Evolutionary conservation across 805 yeast genomes (phyloP), one percentile per base, ranked within the genome.

Genomic region (Dipodascopsis uninucleata): DNA sequence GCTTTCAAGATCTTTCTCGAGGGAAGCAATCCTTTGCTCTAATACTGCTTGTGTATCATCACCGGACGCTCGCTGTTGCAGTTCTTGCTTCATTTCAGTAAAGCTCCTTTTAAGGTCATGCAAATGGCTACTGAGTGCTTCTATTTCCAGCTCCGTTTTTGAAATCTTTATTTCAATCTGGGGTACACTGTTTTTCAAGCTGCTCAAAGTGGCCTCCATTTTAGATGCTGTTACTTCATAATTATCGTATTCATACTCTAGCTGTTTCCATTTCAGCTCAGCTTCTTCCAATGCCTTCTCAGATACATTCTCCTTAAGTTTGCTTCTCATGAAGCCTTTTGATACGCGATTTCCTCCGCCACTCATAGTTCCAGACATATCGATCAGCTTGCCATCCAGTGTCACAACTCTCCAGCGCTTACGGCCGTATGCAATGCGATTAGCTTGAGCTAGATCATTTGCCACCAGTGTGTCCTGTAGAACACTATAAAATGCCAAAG

Each of bases 341-440:
- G 76, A 72, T 6, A 73, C 75, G 31, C 75, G 58, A 3, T 54
- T 70, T 41, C 97, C 98, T 66, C 99, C 99, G 58, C 99, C 99
- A 36, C 95, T 79, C 81, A 94, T 81, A 1, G 97, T 85, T 64
- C 99, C 99, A 1, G 95, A 84, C 12, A 82, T 79, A 58, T 89
- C 97, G 45, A 93, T 90, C 18, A 93, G 69, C 57, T 87, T 83
- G 20, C 99, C 99, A 62, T 85, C 95, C 6, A 88, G 63, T 0
- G 97, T 88, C 0, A 94, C 97, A 20, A 90, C 97, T 57, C 95
- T 76, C 74, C 78, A 85, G 57, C 97, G 71, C 55, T 71, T 78
- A 14, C 72, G 70, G 1, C 95, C 93, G 67, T 82, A 90, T 0
- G 98, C 97, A 24, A 90, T 93, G 31, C 74, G 68, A 52, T 86